Evolutionary conservation across 352 stramenopile species (phyloP).

Genomic region (Globisporangium paddicum): DNA sequence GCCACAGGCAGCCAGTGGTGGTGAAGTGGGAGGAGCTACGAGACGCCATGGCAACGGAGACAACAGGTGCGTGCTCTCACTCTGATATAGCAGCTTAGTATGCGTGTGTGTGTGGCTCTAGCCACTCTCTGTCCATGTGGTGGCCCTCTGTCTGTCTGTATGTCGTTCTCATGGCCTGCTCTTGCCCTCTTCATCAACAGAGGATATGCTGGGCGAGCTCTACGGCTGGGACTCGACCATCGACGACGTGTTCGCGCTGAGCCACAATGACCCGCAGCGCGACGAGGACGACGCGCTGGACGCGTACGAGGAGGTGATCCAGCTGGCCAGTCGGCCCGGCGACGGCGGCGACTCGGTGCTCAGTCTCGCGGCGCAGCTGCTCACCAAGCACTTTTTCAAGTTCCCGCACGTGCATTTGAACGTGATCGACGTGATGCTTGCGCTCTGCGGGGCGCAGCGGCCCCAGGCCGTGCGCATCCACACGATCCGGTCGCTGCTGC

Average conservation of each 20-base stretch:
- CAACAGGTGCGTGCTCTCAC: slow-evolving; percentile 10
- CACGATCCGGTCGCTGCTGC: slow-evolving; percentile 59
- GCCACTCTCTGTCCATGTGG: not conserved
- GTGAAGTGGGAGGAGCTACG: not conserved
- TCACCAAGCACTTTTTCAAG: slow-evolving; percentile 75
- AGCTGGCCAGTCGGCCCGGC: slow-evolving; percentile 19
- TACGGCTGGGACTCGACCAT: slow-evolving; percentile 66
- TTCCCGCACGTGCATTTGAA: slow-evolving; percentile 77
- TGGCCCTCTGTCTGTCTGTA: not conserved
- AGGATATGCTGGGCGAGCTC: slow-evolving; percentile 54
- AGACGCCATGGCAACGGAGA: slow-evolving; percentile 12
- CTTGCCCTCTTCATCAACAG: slow-evolving; percentile 6
- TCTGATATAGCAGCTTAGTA: not conserved
- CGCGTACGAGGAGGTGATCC: slow-evolving; percentile 73
- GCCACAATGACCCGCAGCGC: slow-evolving; percentile 36
- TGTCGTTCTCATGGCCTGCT: too few species aligned
- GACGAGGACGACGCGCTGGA: slow-evolving; percentile 73
- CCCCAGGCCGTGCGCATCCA: slow-evolving; percentile 70
- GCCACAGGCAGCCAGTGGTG: not conserved
- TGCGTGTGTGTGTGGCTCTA: not conserved
- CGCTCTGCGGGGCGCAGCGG: slow-evolving; percentile 31
- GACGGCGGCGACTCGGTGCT: slow-evolving; percentile 35
- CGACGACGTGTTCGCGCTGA: slow-evolving; percentile 49
- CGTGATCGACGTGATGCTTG: slow-evolving; percentile 58
- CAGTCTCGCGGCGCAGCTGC: slow-evolving; percentile 62